Base-by-base conservation (phyloP, 2,329 filamentous ascomycete species). In the Shiraia sp. region DNA sequence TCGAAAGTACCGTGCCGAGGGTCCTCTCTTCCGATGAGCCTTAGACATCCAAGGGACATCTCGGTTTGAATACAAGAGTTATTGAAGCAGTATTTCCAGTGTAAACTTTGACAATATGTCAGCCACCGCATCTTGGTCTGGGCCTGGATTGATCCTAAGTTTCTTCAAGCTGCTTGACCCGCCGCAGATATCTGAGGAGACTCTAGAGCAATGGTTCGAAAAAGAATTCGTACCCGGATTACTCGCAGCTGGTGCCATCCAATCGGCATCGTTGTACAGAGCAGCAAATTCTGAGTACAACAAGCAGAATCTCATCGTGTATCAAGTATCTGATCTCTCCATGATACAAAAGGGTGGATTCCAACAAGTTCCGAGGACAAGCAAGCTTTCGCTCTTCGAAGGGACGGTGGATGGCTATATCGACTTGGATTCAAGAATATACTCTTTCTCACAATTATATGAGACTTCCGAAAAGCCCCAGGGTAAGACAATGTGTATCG, bases 261-360 rank as follows among this genome's bases (percentile, higher is more conserved):
- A 37, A 4, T 42, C 30, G 5, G 57, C 53, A 27, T 55, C 40
- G 41, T 45, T 51, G 10, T 66, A 55, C 46, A 49, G 54, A 34
- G 53, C 59, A 4, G 57, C 49, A 2, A 50, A 57, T 44, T 29
- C 54, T 2, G 22, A 39, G 2, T 56, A 56, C 27, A 29, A 37
- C 16, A 58, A 57, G 29, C 56, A 51, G 28, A 38, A 55, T 27
- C 48, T 67, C 34, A n/a, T 57, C 12, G 30, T 68, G 3, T 58
- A 58, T 37, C 49, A 54, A n/a, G 32, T 61, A 1, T 43, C 52
- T 3, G 53, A 67, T 39, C 35, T 67, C 2, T 36, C 49, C 10
- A 22, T 32, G 1, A 37, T 59, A 7, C 46, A 54, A 14, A 31
- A 37, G 16, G 51, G 47, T 6, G 50, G 53, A 30, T 36, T 61